Evolutionary conservation across 1,284 basidiomycete species (phyloP).

Genomic region (Ganoderma sinense): DNA sequence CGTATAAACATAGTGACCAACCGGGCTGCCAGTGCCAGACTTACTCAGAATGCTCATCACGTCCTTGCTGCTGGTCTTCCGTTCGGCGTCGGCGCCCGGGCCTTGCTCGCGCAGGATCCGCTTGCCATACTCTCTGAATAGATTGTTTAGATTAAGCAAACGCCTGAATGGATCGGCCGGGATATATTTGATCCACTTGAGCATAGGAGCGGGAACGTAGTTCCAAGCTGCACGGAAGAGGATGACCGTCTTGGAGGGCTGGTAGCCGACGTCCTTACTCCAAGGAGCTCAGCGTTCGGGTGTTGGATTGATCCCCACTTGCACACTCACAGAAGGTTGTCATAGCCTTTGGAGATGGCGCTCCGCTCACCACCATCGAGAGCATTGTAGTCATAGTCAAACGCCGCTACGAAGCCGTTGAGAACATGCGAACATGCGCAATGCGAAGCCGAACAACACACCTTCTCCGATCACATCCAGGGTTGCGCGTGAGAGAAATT

Average conservation of each 20-base stretch:
- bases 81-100: slow-evolving; percentile 13
- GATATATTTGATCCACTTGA: slow-evolving; percentile 36
- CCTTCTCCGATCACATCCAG: slow-evolving; percentile 43
- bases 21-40: slow-evolving; percentile 8
- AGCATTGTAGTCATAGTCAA: slow-evolving; percentile 40
- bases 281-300: neutral
- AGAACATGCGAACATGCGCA: neutral
- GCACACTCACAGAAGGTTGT: slow-evolving; percentile 41
- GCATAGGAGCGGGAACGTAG: slow-evolving; percentile 33
- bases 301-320: neutral
- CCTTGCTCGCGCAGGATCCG: slow-evolving; percentile 32
- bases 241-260: slow-evolving; percentile 29
- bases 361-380: slow-evolving; percentile 35
- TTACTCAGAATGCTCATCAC: slow-evolving; percentile 50
- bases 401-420: slow-evolving; percentile 33
- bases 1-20: too few relatives aligned
- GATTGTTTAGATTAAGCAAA: slow-evolving; percentile 31
- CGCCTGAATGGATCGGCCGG: slow-evolving; percentile 37
- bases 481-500: slow-evolving; percentile 39
- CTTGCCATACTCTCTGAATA: slow-evolving; percentile 33
- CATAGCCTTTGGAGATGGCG: slow-evolving; percentile 34
- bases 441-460: slow-evolving; percentile 7
- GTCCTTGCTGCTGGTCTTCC: slow-evolving; percentile 37
- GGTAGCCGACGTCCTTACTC: slow-evolving; percentile 27
- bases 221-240: slow-evolving; percentile 37